These are phyloP conservation scores for Colletotrichum higginsianum DNA, from an alignment of 2,329 filamentous ascomycete genomes.

Conservation along the genomic window DNA sequence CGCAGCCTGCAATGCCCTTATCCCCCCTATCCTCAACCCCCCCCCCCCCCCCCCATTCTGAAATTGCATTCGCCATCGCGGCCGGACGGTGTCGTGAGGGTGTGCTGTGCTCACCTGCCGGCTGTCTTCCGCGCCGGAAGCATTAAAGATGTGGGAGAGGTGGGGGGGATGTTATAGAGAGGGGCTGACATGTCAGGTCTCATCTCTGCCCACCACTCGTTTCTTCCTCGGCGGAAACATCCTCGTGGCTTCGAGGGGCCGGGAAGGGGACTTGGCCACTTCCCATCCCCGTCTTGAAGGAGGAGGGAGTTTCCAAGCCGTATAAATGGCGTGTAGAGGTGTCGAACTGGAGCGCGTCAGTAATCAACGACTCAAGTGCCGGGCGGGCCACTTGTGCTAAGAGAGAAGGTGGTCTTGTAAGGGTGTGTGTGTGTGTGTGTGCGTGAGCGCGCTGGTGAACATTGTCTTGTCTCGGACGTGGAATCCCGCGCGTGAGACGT, in stretches of 20 bases:
- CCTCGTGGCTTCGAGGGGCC: conserved; percentile 22
- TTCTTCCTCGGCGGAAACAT: conserved; percentile 8
- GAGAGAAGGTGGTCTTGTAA: not conserved
- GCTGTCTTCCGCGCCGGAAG: conserved; percentile 10
- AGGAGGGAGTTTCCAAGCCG: too few relatives aligned
- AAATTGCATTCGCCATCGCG: not conserved
- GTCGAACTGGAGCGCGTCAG: not conserved
- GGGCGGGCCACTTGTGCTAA: not conserved
- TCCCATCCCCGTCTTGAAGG: too few relatives aligned
- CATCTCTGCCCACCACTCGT: not conserved
- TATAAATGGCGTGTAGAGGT: not conserved
- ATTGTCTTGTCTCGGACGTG: conserved; percentile 22
- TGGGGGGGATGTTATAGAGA: too few relatives aligned
- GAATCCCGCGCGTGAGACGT: not conserved
- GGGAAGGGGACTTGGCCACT: not conserved
- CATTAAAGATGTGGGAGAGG: not conserved
- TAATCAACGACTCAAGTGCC: not conserved
- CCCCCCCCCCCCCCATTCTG: not conserved
- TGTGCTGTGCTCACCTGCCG: conserved; percentile 12
- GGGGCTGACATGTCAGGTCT: conserved; percentile 12
- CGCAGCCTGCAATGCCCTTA: too few relatives aligned
- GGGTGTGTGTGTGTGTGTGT: too few relatives aligned
- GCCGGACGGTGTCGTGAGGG: not conserved
- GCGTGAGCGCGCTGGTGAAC: conserved; percentile 1
- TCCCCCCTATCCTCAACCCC: not conserved